Evolutionary conservation across 2,329 filamentous ascomycete species (phyloP).

Genomic region (Fusarium brachygibbosum): DNA sequence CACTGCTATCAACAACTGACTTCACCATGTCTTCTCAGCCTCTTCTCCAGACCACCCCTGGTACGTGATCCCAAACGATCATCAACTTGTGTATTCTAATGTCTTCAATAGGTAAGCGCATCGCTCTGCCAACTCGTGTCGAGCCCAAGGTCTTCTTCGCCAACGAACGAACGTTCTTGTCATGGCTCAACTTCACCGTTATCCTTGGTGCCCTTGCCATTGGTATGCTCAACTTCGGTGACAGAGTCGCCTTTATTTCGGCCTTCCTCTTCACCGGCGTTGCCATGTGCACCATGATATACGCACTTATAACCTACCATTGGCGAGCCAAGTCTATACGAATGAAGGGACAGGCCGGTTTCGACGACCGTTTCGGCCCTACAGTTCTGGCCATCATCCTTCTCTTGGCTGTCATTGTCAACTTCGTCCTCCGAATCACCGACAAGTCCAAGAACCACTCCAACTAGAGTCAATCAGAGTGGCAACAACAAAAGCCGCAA

Average conservation of each 20-base stretch:
- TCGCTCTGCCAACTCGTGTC: constrained; percentile 96
- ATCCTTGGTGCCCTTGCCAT: constrained; percentile 97
- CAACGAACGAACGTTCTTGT: constrained; percentile 98
- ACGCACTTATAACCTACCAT: constrained; percentile 94
- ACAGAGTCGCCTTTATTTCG: constrained; percentile 92
- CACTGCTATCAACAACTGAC: constrained; percentile 20
- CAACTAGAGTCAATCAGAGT: constrained; percentile 29
- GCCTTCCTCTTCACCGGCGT: constrained; percentile 95
- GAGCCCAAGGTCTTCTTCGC: constrained; percentile 99
- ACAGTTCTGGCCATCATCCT: constrained; percentile 90
- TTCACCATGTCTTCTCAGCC: constrained; percentile 91
- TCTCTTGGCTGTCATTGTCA: constrained; percentile 90
- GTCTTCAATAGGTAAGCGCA: constrained; percentile 85
- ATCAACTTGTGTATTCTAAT: constrained; percentile 33
- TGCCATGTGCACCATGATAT: constrained; percentile 94
- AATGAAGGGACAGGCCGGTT: constrained; percentile 90
- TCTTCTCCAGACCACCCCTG: constrained; percentile 92
- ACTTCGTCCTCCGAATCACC: constrained; percentile 86
- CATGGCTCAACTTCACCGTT: constrained; percentile 99
- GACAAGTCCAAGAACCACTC: constrained; percentile 57
- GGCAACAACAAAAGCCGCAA: not conserved
- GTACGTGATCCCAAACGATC: constrained; percentile 66
- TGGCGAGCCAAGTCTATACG: constrained; percentile 96
- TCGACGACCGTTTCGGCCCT: constrained; percentile 95
- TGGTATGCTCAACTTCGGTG: constrained; percentile 97